phyloP scores from a whole-genome alignment of 257 asterid species.

The Ocimum tenuiflorum region DNA sequence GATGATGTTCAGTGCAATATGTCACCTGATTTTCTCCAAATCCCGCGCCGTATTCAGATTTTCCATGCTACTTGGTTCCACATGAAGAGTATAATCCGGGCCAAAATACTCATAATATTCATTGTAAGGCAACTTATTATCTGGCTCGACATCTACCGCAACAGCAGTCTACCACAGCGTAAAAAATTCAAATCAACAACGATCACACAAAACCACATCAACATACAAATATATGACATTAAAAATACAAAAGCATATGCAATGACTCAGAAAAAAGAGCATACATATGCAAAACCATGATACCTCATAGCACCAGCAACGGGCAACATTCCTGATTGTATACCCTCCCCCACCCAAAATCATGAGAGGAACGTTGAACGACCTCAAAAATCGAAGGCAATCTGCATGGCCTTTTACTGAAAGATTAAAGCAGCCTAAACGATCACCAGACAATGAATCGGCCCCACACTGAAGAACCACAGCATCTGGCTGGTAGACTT shows the following conservation, averaged over 20 bases:
- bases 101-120: conserved; percentile 82
- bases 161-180: conserved; percentile 73
- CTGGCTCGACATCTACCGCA: conserved; percentile 83
- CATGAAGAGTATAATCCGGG: conserved; percentile 67
- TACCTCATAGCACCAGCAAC: conserved; percentile 56
- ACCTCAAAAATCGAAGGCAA: conserved; percentile 37
- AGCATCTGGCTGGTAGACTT: conserved; percentile 41
- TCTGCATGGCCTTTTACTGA: conserved; percentile 49
- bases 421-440: conserved; percentile 40
- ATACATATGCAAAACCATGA: neutral
- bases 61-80: conserved; percentile 56
- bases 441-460: conserved; percentile 41
- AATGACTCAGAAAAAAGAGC: neutral
- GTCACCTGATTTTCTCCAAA: conserved; percentile 68
- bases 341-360: conserved; percentile 48
- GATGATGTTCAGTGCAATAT: neutral
- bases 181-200: conserved; percentile 16
- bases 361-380: conserved; percentile 41
- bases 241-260: conserved; percentile 7
- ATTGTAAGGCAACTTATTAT: conserved; percentile 66
- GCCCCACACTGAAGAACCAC: conserved; percentile 51
- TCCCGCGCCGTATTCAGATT: conserved; percentile 53
- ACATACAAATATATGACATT: neutral
- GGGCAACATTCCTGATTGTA: conserved; percentile 40
- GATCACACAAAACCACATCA: neutral